Evolutionary conservation across 306 rosid species (phyloP).

Genomic region (Pterocarpus macrocarpus): DNA sequence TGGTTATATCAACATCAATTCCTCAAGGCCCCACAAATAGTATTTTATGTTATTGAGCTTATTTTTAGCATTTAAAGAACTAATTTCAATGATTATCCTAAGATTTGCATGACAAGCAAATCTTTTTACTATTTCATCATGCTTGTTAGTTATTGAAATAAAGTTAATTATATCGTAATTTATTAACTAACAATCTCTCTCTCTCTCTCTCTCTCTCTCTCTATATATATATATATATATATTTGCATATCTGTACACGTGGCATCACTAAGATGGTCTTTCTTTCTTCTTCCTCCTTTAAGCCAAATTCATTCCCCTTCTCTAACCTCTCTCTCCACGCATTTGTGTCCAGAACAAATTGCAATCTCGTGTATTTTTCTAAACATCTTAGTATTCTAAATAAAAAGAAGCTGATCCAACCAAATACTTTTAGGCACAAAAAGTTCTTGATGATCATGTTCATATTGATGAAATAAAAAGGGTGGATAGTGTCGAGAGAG

Average conservation of each 20-base stretch:
- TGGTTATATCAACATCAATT: constrained; percentile 1
- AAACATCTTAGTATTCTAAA: neutral
- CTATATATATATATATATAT: neutral
- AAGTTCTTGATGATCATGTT: too few relatives aligned
- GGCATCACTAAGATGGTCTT: neutral
- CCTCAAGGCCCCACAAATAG: constrained; percentile 11
- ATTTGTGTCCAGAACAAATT: neutral
- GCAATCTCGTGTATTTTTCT: neutral
- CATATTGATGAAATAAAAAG: neutral
- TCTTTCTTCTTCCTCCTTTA: neutral
- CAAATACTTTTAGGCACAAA: neutral
- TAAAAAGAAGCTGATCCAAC: neutral
- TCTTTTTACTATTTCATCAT: constrained; percentile 12
- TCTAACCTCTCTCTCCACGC: neutral
- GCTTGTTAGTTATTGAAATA: constrained; percentile 6
- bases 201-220: too few relatives aligned
- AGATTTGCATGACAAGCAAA: constrained; percentile 44
- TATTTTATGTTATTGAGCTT: neutral
- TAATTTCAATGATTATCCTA: constrained; percentile 54
- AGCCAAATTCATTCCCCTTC: neutral
- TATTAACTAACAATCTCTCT: neutral
- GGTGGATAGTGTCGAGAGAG: neutral
- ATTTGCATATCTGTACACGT: neutral
- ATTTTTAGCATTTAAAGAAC: constrained; percentile 1
- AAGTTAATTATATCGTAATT: neutral